Evolutionary conservation across 2,329 filamentous ascomycete species (phyloP).

Genomic region (Sordariomycetes sp.): DNA sequence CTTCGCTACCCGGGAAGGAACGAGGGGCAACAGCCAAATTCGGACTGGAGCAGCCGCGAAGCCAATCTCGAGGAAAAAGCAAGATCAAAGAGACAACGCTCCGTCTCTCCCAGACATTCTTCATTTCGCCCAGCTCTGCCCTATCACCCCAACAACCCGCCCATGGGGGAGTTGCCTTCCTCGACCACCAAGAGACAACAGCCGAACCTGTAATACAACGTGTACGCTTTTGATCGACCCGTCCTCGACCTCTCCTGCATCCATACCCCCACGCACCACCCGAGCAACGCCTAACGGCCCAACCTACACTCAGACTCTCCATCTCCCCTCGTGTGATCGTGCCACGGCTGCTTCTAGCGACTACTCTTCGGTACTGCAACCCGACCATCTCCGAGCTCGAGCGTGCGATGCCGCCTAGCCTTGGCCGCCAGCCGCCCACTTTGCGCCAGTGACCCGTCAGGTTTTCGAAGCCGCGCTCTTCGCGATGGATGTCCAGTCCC

Average conservation of each 20-base stretch:
- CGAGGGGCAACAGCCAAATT: background rate
- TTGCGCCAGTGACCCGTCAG: background rate
- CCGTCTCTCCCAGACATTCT: background rate
- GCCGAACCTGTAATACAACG: background rate
- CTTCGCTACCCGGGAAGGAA: background rate
- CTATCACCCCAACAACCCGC: background rate
- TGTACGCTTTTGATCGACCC: background rate
- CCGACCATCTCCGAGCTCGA: background rate
- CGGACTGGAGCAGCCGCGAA: background rate
- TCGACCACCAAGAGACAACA: background rate
- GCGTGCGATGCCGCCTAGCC: constrained; percentile 3
- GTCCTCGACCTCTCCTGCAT: background rate
- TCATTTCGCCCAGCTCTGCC: background rate
- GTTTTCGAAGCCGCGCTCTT: background rate
- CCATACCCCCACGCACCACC: background rate
- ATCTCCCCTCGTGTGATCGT: background rate
- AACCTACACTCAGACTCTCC: background rate
- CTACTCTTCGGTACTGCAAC: background rate
- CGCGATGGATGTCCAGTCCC: constrained; percentile 1
- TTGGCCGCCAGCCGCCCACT: background rate
- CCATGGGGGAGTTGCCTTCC: background rate
- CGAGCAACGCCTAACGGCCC: background rate
- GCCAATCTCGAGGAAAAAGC: background rate
- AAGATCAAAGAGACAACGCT: background rate
- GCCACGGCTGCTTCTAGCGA: background rate